Evolutionary conservation across 2,329 filamentous ascomycete species (phyloP).

Genomic region (Amphichorda felina): DNA sequence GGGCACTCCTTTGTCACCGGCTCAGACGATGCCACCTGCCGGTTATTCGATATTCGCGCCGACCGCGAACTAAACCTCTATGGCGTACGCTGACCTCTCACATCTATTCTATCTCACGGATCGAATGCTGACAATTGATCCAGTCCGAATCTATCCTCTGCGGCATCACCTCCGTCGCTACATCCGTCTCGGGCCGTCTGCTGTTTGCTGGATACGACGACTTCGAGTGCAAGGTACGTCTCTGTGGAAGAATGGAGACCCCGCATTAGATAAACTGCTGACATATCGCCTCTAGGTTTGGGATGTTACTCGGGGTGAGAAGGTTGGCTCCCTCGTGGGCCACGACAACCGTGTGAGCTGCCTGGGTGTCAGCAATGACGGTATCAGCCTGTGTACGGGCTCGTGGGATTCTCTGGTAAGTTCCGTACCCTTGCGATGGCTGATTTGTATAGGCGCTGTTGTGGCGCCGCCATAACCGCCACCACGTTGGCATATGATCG

Average conservation of each 20-base stretch:
- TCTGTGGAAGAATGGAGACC: slow-evolving; percentile 3
- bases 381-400: slow-evolving; percentile 97
- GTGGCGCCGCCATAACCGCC: background rate
- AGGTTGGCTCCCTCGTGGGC: slow-evolving; percentile 90
- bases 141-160: slow-evolving; percentile 96
- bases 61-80: slow-evolving; percentile 68
- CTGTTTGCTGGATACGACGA: slow-evolving; percentile 97
- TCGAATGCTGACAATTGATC: slow-evolving; percentile 8
- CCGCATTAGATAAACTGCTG: no score
- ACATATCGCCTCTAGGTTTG: slow-evolving; percentile 66
- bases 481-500: background rate
- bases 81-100: slow-evolving; percentile 36
- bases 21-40: slow-evolving; percentile 93
- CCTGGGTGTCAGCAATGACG: slow-evolving; percentile 95
- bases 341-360: slow-evolving; percentile 99
- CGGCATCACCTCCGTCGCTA: slow-evolving; percentile 95
- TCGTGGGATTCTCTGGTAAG: slow-evolving; percentile 98
- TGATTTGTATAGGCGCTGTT: background rate
- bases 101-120: background rate
- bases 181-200: slow-evolving; percentile 89
- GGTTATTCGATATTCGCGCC: slow-evolving; percentile 93
- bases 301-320: slow-evolving; percentile 93
- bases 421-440: slow-evolving; percentile 9
- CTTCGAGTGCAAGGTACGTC: slow-evolving; percentile 94
- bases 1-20: slow-evolving; percentile 97